Conservation (phyloP, 1,139 yeast genomes). For the Casaregolazyma lundiana region DNA sequence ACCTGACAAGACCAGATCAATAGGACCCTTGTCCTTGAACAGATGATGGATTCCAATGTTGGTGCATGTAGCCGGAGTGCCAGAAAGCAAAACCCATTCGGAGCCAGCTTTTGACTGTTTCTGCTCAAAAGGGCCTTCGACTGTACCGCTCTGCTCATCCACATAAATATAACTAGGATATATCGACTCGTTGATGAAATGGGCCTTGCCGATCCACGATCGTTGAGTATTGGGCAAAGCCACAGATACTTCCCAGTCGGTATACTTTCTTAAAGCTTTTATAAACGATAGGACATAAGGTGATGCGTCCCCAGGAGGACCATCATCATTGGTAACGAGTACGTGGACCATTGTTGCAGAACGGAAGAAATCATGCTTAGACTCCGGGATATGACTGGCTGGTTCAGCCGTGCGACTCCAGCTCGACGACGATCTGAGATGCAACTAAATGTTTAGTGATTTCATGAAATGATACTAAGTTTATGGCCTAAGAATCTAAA, state of each 20-base stretch:
- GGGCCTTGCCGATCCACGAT: constrained; percentile 98
- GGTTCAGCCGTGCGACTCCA: constrained; percentile 1
- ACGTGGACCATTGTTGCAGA: constrained; percentile 16
- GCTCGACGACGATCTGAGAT: no score
- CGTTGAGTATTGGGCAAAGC: constrained; percentile 64
- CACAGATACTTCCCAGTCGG: constrained; percentile 83
- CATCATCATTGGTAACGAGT: constrained; percentile 83
- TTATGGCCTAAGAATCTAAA: no score
- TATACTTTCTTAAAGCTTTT: constrained; percentile 55
- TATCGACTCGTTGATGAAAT: constrained; percentile 78
- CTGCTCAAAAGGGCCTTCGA: constrained; percentile 62
- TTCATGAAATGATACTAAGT: no score
- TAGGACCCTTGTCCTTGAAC: constrained; percentile 50
- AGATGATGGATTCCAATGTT: constrained; percentile 84
- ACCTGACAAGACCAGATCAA: constrained; percentile 86
- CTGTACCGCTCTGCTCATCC: constrained; percentile 38
- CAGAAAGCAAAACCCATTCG: constrained; percentile 84
- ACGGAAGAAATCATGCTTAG: not conserved
- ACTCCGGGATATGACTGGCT: not conserved
- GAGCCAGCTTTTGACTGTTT: constrained; percentile 40
- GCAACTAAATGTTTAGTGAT: no score
- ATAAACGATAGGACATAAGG: constrained; percentile 84
- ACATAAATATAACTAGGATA: constrained; percentile 55
- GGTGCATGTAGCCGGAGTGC: constrained; percentile 95
- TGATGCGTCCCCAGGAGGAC: constrained; percentile 84